phyloP scores from a whole-genome alignment of 2,329 filamentous ascomycete species.

The Diaporthe destruens region DNA sequence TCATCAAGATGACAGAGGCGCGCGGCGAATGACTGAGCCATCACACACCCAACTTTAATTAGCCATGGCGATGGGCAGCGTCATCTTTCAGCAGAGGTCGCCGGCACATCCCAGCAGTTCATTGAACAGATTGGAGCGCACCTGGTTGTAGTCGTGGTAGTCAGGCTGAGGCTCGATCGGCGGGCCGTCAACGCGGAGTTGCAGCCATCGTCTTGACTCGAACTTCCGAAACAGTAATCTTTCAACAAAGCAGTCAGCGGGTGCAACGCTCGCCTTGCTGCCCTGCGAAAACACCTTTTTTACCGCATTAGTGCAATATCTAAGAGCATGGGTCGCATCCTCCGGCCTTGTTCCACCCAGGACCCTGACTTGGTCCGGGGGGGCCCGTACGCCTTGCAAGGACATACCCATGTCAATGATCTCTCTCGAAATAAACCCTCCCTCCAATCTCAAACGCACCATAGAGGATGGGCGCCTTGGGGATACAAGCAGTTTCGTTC shows the following conservation, averaged over 20 bases:
- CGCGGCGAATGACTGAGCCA: conserved; percentile 2
- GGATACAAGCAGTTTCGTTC: not conserved
- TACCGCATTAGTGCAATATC: conserved; percentile 18
- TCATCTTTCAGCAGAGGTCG: conserved; percentile 11
- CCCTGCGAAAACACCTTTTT: conserved; percentile 6
- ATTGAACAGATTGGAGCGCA: conserved; percentile 13
- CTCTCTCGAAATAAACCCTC: conserved; percentile 24
- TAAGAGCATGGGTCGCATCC: conserved; percentile 23
- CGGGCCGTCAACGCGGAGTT: conserved; percentile 25
- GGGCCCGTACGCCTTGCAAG: conserved; percentile 28
- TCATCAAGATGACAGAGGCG: conserved; percentile 21
- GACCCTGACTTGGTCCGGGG: conserved; percentile 34
- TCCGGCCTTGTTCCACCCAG: conserved; percentile 34
- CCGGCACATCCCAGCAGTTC: conserved; percentile 29
- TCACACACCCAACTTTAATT: not conserved
- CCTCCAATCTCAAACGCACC: conserved; percentile 38
- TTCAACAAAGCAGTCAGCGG: conserved; percentile 23
- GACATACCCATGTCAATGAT: conserved; percentile 32
- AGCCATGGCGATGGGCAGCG: conserved; percentile 18
- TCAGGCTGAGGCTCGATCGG: conserved; percentile 26
- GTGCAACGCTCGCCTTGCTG: conserved; percentile 16
- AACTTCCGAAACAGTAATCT: conserved; percentile 39
- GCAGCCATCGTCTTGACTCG: conserved; percentile 27
- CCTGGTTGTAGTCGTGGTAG: not conserved
- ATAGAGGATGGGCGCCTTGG: conserved; percentile 28